phyloP scores from a whole-genome alignment of 208 protist species.

The Wallacemonas sp. region DNA sequence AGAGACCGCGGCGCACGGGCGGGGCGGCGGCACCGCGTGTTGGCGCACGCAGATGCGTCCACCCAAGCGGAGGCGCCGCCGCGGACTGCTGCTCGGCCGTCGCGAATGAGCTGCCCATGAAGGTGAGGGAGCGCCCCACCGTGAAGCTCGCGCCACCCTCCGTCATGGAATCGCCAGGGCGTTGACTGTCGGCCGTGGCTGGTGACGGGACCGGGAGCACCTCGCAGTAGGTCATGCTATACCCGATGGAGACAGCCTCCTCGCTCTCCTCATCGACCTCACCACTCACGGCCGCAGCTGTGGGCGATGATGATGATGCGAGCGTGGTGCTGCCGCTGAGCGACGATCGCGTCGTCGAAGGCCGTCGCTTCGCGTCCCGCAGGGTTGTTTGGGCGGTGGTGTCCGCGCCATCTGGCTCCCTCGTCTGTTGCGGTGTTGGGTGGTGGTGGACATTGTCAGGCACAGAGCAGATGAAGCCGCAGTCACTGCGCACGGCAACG shows the following conservation, averaged over 20 bases:
- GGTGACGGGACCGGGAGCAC: too few species aligned
- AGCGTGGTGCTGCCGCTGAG: too few species aligned
- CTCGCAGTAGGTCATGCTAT: conserved; percentile 73
- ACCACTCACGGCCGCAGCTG: too few species aligned
- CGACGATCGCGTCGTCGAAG: too few species aligned
- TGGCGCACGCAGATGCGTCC: not conserved
- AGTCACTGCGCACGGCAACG: conserved; percentile 49
- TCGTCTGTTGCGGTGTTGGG: conserved; percentile 8
- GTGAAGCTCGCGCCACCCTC: not conserved
- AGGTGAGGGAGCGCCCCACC: too few species aligned
- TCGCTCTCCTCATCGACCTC: conserved; percentile 35
- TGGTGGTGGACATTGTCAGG: not conserved
- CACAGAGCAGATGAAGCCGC: conserved; percentile 60
- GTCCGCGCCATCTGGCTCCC: conserved; percentile 1
- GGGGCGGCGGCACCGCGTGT: not conserved
- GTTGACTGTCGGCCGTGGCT: too few species aligned
- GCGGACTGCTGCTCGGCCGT: not conserved
- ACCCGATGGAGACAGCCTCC: conserved; percentile 48
- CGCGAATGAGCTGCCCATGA: conserved; percentile 9
- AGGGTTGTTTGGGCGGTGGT: too few species aligned
- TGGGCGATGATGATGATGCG: too few species aligned
- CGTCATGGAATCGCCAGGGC: not conserved
- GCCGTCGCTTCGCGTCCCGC: too few species aligned
- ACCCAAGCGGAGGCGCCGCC: not conserved
- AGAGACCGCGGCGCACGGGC: not conserved